Evolutionary conservation across 2,329 filamentous ascomycete species (phyloP), one percentile per base, ranked within the genome.

Genomic region (Onygenales sp.): DNA sequence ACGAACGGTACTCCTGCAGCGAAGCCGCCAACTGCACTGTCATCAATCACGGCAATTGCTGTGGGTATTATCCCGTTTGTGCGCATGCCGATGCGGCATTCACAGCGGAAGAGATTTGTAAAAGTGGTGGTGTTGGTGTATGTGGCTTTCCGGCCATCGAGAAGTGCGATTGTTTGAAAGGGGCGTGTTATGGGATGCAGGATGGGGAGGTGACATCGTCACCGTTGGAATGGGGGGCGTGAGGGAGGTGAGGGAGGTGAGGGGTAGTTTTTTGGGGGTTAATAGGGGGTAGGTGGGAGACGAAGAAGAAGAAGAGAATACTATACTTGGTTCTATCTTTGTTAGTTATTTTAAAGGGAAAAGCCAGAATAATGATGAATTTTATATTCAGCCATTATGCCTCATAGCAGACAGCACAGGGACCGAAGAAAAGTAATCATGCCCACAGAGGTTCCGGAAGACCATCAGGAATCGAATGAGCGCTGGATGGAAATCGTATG

Each of bases 31-130:
- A 51, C n/a, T 51, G 49, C 27, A 39, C 31, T 13, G 11, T 51
- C 14, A 39, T 51, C 7, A 44, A 44, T 7, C 49, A 51, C 7
- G 40, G 49, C 40, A 51, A 44, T 17, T 51, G 49, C 49, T 51
- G 49, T 9, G 49, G 49, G 8, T 21, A 31, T 17, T 44, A 39
- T 6, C 4, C 11, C 6, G 10, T 17, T 7, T 51, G 49, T 33
- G 49, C 49, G 5, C 37, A n/a, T 27, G 21, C 49, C 39, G 21
- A 44, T 27, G 37, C 49, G 13, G 14, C 4, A 33, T 51, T 39
- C 11, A 51, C 49, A 4, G 8, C 21, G 7, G 31, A 36, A 13
- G 49, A 51, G 32, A 44, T 32, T 43, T 51, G 49, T 17, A 9
- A 13, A 32, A 13, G 9, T 36, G 39, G 49, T 11, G 4, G n/a